Evolutionary conservation across 1,284 basidiomycete species (phyloP).

Genomic region (Mycosarcoma maydis): DNA sequence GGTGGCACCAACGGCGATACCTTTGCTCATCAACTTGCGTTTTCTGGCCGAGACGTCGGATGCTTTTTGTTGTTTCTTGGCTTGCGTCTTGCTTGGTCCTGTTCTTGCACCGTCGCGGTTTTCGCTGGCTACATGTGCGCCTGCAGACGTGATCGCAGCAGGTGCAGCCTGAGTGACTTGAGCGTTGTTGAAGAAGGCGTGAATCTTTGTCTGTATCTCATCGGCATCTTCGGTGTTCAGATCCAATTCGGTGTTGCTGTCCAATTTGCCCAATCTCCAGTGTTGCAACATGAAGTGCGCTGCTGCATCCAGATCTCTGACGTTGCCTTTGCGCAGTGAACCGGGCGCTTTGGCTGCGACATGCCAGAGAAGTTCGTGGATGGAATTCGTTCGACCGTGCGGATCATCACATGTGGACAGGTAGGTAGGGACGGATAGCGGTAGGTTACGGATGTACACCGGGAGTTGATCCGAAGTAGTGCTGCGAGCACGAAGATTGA

Average conservation of each 20-base stretch:
- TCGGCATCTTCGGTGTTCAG: slow-evolving; percentile 30
- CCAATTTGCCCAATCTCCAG: slow-evolving; percentile 56
- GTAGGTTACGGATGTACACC: slow-evolving; percentile 29
- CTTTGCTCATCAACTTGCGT: slow-evolving; percentile 31
- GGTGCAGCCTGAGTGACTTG: neutral
- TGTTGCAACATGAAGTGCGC: slow-evolving; percentile 60
- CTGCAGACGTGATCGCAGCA: neutral
- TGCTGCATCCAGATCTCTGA: slow-evolving; percentile 51
- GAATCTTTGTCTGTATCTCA: neutral
- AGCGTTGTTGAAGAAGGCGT: slow-evolving; percentile 5
- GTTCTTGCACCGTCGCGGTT: neutral
- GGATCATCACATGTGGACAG: slow-evolving; percentile 23
- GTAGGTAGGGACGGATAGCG: slow-evolving; percentile 12
- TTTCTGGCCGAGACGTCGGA: slow-evolving; percentile 14
- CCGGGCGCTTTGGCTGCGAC: slow-evolving; percentile 60
- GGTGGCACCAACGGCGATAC: slow-evolving; percentile 13
- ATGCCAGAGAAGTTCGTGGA: slow-evolving; percentile 35
- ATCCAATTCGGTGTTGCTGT: slow-evolving; percentile 55
- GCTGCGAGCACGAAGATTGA: slow-evolving; percentile 73
- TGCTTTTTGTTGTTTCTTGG: slow-evolving; percentile 26
- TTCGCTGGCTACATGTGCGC: neutral
- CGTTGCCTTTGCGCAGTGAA: slow-evolving; percentile 51
- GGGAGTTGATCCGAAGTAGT: neutral
- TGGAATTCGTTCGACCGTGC: slow-evolving; percentile 50
- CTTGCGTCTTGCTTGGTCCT: slow-evolving; percentile 28